Conservation (phyloP, 176 grass and related monocot species). For the Stipa capillata region DNA sequence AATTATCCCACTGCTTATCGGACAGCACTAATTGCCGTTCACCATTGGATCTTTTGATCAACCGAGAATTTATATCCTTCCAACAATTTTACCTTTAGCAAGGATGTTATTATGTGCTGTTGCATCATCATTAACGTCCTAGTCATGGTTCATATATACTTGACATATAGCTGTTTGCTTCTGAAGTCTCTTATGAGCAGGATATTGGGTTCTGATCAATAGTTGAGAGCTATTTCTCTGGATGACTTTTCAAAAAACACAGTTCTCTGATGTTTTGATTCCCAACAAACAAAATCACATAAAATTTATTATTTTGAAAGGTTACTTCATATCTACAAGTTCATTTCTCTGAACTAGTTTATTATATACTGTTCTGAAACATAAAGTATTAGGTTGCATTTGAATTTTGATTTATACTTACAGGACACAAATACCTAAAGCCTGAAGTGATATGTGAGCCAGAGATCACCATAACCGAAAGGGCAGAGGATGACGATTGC, state of each 20-base stretch:
- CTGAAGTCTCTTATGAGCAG: background rate
- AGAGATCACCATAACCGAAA: slow-evolving; percentile 43
- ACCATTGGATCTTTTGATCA: background rate
- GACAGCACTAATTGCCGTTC: background rate
- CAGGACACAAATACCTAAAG: slow-evolving; percentile 70
- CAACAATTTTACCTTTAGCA: background rate
- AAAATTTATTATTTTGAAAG: background rate
- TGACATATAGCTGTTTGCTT: background rate
- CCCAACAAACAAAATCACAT: background rate
- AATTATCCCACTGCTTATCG: background rate
- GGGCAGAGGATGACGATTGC: slow-evolving; percentile 42
- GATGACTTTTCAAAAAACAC: background rate
- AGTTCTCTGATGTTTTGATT: background rate
- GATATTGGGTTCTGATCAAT: background rate
- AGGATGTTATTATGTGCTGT: too few relatives aligned
- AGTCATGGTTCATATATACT: background rate
- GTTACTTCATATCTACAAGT: background rate
- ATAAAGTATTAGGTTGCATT: background rate
- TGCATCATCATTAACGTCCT: background rate
- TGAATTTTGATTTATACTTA: background rate
- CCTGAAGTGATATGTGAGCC: slow-evolving; percentile 72
- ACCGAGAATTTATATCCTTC: background rate
- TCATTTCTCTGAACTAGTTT: background rate
- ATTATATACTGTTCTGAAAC: background rate
- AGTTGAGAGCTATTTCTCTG: background rate